These are phyloP conservation scores for Cymbopogon flexuosus DNA, from an alignment of 202 grass and related monocot genomes.

Conservation along the genomic window DNA sequence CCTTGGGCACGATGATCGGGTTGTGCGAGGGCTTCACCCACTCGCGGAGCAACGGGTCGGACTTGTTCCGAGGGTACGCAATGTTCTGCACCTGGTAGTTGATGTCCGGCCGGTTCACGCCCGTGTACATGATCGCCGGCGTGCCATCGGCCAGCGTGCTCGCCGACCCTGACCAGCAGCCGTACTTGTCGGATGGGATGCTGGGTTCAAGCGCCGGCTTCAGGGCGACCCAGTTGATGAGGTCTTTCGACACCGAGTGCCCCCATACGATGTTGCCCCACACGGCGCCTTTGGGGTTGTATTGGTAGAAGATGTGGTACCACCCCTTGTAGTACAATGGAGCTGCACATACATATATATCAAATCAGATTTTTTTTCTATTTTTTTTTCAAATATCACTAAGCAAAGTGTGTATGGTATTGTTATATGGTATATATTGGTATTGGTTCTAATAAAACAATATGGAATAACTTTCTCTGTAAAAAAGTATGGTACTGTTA, in stretches of 20 bases:
- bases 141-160: slow-evolving; percentile 28
- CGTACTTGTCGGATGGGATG: slow-evolving; percentile 31
- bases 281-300: slow-evolving; percentile 38
- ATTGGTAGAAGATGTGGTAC: slow-evolving; percentile 51
- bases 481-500: too few species aligned
- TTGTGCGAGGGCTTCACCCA: slow-evolving; percentile 42
- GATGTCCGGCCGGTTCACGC: not conserved
- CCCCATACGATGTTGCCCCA: slow-evolving; percentile 52
- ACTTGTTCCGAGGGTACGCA: slow-evolving; percentile 29
- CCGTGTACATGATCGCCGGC: slow-evolving; percentile 44
- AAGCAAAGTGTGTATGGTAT: too few species aligned
- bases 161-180: slow-evolving; percentile 43
- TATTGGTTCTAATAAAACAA: too few species aligned
- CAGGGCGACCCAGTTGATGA: slow-evolving; percentile 37
- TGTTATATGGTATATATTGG: too few species aligned
- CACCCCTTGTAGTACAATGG: slow-evolving; percentile 42
- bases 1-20: slow-evolving; percentile 19
- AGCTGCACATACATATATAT: not conserved
- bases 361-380: not conserved
- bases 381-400: not conserved
- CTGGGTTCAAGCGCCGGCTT: slow-evolving; percentile 21
- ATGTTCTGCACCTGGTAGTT: slow-evolving; percentile 47
- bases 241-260: slow-evolving; percentile 37
- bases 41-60: slow-evolving; percentile 30
- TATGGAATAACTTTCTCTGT: too few species aligned